Conservation (phyloP, 805 yeast species). For the Sugiyamaella qingdaonensis region DNA sequence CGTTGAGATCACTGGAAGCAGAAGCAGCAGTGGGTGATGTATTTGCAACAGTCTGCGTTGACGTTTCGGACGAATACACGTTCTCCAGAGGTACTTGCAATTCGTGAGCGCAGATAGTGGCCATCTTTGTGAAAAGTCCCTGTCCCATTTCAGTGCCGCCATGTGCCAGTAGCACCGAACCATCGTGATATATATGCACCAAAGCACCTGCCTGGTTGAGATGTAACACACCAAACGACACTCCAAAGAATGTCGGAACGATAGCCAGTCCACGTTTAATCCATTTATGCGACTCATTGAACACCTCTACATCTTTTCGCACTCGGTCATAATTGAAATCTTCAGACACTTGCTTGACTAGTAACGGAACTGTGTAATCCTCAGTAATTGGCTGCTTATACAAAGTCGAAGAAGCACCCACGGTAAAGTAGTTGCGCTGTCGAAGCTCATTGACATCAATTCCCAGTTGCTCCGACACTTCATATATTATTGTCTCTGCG, state of each 20-base stretch:
- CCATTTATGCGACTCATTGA: constrained; percentile 41
- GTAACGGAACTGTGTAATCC: constrained; percentile 38
- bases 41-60: constrained; percentile 46
- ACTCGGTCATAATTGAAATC: constrained; percentile 36
- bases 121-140: constrained; percentile 47
- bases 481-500: constrained; percentile 39
- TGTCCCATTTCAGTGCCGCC: constrained; percentile 53
- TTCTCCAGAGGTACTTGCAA: constrained; percentile 40
- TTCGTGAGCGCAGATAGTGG: constrained; percentile 44
- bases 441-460: constrained; percentile 41
- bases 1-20: constrained; percentile 46
- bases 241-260: constrained; percentile 47
- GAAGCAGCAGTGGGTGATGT: constrained; percentile 49
- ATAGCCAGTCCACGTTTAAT: constrained; percentile 45
- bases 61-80: constrained; percentile 43
- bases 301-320: constrained; percentile 37
- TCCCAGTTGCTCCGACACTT: constrained; percentile 39
- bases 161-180: constrained; percentile 43
- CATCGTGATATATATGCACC: constrained; percentile 44
- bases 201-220: constrained; percentile 48
- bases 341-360: constrained; percentile 36
- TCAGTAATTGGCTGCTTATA: constrained; percentile 40
- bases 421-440: constrained; percentile 35
- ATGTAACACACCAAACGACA: constrained; percentile 43
- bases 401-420: constrained; percentile 33